Conservation (phyloP, 331 rosid genomes). For the Stylosanthes scabra region DNA sequence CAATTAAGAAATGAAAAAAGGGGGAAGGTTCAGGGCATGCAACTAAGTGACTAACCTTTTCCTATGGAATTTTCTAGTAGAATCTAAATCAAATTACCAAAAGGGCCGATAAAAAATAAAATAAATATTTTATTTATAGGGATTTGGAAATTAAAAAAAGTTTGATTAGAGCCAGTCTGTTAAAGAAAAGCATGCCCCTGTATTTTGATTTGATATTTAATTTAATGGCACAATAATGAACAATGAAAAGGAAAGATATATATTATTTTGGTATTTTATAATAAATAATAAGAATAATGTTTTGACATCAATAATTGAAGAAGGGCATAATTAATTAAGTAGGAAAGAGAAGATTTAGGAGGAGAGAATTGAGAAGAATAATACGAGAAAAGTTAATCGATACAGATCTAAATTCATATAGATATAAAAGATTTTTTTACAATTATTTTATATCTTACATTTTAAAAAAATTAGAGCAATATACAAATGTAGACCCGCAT, state of each 20-base stretch:
- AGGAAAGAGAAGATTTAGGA: neutral
- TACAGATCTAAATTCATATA: no score
- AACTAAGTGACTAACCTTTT: constrained; percentile 25
- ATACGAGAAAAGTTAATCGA: no score
- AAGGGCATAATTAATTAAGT: neutral
- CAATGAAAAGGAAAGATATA: constrained; percentile 34
- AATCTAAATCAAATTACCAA: constrained; percentile 37
- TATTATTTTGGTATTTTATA: neutral
- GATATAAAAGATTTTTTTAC: no score
- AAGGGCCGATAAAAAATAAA: constrained; percentile 15
- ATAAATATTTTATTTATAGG: neutral
- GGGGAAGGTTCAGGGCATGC: constrained; percentile 23
- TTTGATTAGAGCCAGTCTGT: constrained; percentile 38
- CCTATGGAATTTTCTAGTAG: constrained; percentile 33
- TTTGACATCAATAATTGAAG: constrained; percentile 55
- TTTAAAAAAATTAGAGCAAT: no score
- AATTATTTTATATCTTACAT: no score
- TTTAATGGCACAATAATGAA: constrained; percentile 34
- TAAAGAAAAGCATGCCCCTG: constrained; percentile 42
- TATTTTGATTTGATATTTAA: constrained; percentile 38
- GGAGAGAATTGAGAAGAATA: constrained; percentile 7
- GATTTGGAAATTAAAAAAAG: neutral
- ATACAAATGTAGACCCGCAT: no score
- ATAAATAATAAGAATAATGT: constrained; percentile 17
- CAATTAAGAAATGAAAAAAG: neutral